Conservation (phyloP, 371 early-diverging fungal genomes). For the Mortierella sp. region DNA sequence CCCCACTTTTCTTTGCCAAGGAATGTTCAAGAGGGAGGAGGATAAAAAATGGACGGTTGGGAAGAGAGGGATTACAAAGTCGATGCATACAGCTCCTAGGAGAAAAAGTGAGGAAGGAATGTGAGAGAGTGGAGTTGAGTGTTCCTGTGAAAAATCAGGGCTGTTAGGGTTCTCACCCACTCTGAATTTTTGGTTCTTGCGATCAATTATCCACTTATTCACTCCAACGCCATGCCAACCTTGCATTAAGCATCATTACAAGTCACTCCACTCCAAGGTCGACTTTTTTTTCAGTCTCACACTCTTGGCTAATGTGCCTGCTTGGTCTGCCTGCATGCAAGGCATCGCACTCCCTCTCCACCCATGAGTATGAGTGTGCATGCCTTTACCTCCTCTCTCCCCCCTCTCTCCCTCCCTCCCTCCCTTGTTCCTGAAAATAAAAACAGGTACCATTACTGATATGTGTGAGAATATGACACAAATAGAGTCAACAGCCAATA, state of each 20-base stretch:
- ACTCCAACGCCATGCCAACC: background rate
- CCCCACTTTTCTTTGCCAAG: too few relatives aligned
- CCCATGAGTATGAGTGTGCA: background rate
- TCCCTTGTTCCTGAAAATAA: background rate
- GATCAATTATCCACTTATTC: background rate
- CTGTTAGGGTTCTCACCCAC: background rate
- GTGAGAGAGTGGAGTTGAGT: too few relatives aligned
- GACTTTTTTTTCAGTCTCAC: too few relatives aligned
- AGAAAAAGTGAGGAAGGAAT: background rate
- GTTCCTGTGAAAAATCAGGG: background rate
- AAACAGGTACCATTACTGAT: too few relatives aligned
- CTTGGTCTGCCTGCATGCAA: background rate
- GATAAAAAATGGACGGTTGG: too few relatives aligned
- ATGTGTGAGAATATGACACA: too few relatives aligned
- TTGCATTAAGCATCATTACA: too few relatives aligned
- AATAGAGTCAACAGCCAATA: background rate
- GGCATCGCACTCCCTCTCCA: too few relatives aligned
- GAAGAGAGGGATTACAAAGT: background rate
- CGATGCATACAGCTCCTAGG: background rate
- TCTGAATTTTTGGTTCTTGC: too few relatives aligned
- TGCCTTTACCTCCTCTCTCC: background rate
- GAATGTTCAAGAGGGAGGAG: too few relatives aligned
- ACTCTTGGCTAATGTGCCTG: too few relatives aligned
- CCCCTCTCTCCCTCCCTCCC: background rate
- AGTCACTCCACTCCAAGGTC: too few relatives aligned